phyloP scores from a whole-genome alignment of 495 filamentous ascomycete genomes.

The Wilcoxina mikolae region DNA sequence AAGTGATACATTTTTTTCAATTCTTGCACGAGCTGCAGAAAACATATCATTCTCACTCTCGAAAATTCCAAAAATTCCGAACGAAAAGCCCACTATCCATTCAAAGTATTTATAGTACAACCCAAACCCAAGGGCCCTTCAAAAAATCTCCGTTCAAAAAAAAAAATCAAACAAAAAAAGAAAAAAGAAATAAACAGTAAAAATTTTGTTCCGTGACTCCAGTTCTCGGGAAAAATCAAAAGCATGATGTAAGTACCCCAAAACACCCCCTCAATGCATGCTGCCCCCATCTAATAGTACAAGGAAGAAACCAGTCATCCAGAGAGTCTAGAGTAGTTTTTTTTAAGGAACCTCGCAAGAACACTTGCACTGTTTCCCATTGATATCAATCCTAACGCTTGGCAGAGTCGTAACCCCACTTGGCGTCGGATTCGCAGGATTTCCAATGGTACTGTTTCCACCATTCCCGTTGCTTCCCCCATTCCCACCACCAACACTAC shows the following conservation, averaged over 20 bases:
- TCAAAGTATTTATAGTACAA: too few relatives aligned
- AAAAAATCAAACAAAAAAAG: neutral
- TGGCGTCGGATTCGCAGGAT: neutral
- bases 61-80: too few relatives aligned
- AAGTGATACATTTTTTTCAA: too few relatives aligned
- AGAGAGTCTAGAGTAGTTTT: neutral
- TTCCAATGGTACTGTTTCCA: neutral
- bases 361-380: neutral
- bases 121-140: too few relatives aligned
- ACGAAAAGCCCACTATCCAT: too few relatives aligned
- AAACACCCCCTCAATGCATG: neutral
- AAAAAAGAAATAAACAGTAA: neutral
- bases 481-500: neutral
- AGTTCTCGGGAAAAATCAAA: neutral
- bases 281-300: neutral
- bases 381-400: neutral
- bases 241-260: neutral
- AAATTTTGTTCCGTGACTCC: too few relatives aligned
- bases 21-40: too few relatives aligned
- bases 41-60: too few relatives aligned
- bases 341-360: neutral
- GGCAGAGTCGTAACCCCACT: neutral
- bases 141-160: neutral
- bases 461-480: neutral
- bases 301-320: neutral